Base-by-base conservation (phyloP, 2,329 filamentous ascomycete genomes). In the Diaporthe sp. region DNA sequence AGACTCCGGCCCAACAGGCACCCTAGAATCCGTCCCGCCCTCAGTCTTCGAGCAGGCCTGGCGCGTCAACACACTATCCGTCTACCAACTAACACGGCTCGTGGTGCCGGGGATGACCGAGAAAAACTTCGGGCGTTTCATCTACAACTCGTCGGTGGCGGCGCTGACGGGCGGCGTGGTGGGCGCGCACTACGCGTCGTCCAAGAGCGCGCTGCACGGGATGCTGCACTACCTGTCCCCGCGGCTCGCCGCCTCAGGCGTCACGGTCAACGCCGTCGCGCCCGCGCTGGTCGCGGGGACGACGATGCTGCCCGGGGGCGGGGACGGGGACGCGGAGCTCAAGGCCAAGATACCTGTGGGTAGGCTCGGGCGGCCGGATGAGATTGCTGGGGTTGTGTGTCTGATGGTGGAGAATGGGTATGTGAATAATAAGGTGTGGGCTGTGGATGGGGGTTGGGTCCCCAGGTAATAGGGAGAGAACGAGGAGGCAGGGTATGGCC, bases 191-290 rank as follows among this genome's bases (percentile, higher is more conserved):
- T 76, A 74, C 25, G 66, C 67, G 9, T 60, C 58, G 13, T 71
- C 58, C 33, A 76, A 71, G 72, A 64, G 57, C 28, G 74, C 71
- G 7, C 67, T 76, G 60, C 74, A 74, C 30, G 71, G 71, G 6
- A 67, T 71, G 71, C 40, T 74, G 45, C 66, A 64, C 52, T 74
- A 30, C 6, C 58, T 71, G 8, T 54, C 67, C 1, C 35, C 30
- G 13, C 4, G 52, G 40, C 70, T 71, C 13, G 72, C 67, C 7
- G 35, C n/a, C 8, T 19, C 50, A 6, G 74, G 74, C 15, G 57
- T 76, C 12, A 76, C 72, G 33, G 33, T 74, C 28, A 74, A 74
- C n/a, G 74, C 33, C 52, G 67, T 76, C 40, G 74, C 67, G 60
- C 71, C 74, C 25, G 71, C 74, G 52, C 71, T 74, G 19, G 52